Conservation (phyloP, 2,329 filamentous ascomycete species). For the Penicillium sp. region DNA sequence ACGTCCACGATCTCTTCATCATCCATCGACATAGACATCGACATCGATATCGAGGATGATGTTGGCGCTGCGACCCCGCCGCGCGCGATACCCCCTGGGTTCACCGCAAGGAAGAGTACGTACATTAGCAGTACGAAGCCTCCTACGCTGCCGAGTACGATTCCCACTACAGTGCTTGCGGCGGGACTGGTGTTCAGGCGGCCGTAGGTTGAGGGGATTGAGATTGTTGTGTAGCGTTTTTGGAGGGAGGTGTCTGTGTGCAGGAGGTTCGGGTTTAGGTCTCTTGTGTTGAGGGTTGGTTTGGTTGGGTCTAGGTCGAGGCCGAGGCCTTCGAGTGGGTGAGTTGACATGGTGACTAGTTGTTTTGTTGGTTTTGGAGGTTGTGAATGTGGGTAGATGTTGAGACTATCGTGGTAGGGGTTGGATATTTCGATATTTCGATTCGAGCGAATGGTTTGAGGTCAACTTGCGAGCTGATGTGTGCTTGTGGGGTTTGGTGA, state of each 20-base stretch:
- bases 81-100: constrained; percentile 41
- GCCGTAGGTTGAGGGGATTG: constrained; percentile 63
- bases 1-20: constrained; percentile 31
- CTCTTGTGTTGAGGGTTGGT: background rate
- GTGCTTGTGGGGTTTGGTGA: background rate
- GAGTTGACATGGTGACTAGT: background rate
- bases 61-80: constrained; percentile 13
- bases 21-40: constrained; percentile 16
- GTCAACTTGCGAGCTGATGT: background rate
- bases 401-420: background rate
- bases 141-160: constrained; percentile 49
- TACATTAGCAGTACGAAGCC: constrained; percentile 56
- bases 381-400: background rate
- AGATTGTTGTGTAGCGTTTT: constrained; percentile 35
- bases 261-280: constrained; percentile 7
- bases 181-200: constrained; percentile 52
- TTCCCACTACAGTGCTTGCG: constrained; percentile 60
- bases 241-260: constrained; percentile 11
- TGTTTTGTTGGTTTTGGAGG: background rate
- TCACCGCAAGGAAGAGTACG: constrained; percentile 52
- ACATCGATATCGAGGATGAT: constrained; percentile 9
- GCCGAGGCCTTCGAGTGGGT: background rate
- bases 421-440: background rate
- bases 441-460: background rate
- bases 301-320: constrained; percentile 1